A percentile compares a stretch with the other conserved stretches of the same genome.
Evolutionary conservation across 148 eudicot genomes (phyloP).

Genomic region (Euryodendron excelsum): DNA sequence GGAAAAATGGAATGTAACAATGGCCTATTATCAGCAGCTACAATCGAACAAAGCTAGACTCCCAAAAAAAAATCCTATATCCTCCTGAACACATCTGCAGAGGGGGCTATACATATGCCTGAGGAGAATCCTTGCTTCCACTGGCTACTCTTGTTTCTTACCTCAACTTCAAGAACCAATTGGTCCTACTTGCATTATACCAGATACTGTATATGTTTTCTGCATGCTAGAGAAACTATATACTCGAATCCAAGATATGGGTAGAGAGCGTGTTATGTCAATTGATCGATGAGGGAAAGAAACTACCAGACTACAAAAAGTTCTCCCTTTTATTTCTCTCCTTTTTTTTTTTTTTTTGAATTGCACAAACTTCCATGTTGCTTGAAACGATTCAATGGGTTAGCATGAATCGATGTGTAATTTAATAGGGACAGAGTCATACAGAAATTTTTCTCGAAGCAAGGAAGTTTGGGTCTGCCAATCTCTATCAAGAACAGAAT

Average conservation of each 20-base stretch:
- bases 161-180: background rate
- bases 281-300: background rate
- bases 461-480: slow-evolving; percentile 2
- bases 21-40: no score
- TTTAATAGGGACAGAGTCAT: background rate
- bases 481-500: slow-evolving; percentile 20
- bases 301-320: background rate
- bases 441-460: background rate
- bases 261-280: background rate
- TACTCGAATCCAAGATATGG: background rate
- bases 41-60: no score
- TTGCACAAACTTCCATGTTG: no score
- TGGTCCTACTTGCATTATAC: background rate
- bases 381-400: background rate
- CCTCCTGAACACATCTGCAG: background rate
- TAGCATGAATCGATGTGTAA: background rate
- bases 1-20: no score
- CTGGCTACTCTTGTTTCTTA: background rate
- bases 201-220: background rate
- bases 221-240: no score
- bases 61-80: background rate
- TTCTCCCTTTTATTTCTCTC: background rate
- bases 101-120: background rate
- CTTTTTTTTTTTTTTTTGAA: background rate
- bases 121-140: background rate